Evolutionary conservation across 2,329 filamentous ascomycete species (phyloP).

Genomic region (Rhytidhysteron rufulum): DNA sequence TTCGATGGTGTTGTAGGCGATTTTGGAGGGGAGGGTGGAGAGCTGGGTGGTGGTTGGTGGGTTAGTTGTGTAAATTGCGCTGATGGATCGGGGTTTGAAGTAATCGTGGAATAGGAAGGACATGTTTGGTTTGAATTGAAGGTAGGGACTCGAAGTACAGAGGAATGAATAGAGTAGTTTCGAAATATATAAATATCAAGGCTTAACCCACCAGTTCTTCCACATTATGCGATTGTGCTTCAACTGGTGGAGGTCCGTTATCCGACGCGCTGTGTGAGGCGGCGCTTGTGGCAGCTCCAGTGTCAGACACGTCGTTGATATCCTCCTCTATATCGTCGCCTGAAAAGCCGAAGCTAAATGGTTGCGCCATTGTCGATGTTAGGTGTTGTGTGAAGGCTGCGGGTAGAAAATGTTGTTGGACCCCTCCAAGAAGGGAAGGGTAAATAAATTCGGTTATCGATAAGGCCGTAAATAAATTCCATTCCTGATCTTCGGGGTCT

Average conservation of each 20-base stretch:
- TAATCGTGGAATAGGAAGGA: too few relatives aligned
- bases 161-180: neutral
- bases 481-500: too few relatives aligned
- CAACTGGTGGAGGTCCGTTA: slow-evolving; percentile 27
- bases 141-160: neutral
- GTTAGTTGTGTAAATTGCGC: neutral
- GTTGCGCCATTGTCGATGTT: slow-evolving; percentile 3
- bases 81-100: too few relatives aligned
- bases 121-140: too few relatives aligned
- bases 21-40: slow-evolving; percentile 63
- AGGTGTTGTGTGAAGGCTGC: neutral
- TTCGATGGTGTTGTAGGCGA: slow-evolving; percentile 63
- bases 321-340: slow-evolving; percentile 57
- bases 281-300: slow-evolving; percentile 1
- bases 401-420: neutral
- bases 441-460: slow-evolving; percentile 5
- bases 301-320: slow-evolving; percentile 26
- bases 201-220: slow-evolving; percentile 44
- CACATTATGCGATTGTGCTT: slow-evolving; percentile 41
- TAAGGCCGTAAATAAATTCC: too few relatives aligned
- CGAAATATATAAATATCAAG: neutral
- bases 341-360: slow-evolving; percentile 57
- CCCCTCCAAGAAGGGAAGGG: too few relatives aligned
- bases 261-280: slow-evolving; percentile 2
- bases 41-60: slow-evolving; percentile 38